These are phyloP conservation scores for Metschnikowia orientalis DNA, from an alignment of 805 yeast genomes.

Conservation along the genomic window DNA sequence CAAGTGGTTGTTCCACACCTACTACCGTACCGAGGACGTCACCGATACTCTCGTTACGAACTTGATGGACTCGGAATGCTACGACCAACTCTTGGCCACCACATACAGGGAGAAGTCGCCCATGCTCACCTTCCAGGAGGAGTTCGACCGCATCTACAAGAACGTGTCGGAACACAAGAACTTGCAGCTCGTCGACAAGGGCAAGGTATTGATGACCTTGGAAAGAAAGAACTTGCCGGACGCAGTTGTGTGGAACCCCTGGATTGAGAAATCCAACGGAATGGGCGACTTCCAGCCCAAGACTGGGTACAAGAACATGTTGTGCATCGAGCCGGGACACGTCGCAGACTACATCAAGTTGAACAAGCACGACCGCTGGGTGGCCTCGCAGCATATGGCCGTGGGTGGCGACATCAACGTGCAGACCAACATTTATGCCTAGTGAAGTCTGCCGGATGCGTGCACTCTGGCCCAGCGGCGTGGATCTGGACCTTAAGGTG, in stretches of 20 bases:
- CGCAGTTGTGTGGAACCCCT: constrained; percentile 96
- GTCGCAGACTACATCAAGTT: constrained; percentile 66
- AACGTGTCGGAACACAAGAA: constrained; percentile 49
- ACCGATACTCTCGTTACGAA: constrained; percentile 75
- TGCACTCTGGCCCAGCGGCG: too few relatives aligned
- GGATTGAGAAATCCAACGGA: constrained; percentile 75
- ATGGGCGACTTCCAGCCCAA: constrained; percentile 91
- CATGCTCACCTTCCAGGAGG: constrained; percentile 66
- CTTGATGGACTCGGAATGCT: constrained; percentile 64
- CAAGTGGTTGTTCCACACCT: constrained; percentile 94
- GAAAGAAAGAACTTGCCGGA: constrained; percentile 60
- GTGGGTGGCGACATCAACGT: constrained; percentile 58
- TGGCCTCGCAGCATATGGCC: constrained; percentile 58
- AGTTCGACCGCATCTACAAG: constrained; percentile 81
- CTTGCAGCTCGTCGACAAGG: constrained; percentile 66
- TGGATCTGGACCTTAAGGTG: too few relatives aligned
- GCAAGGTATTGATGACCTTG: constrained; percentile 66
- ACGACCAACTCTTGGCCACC: constrained; percentile 68
- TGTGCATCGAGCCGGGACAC: constrained; percentile 92
- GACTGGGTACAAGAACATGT: constrained; percentile 77
- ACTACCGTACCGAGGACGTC: constrained; percentile 70
- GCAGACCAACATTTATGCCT: constrained; percentile 44
- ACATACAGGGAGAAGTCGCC: constrained; percentile 70
- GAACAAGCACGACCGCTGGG: constrained; percentile 72
- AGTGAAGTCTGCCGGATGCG: not conserved